phyloP scores from a whole-genome alignment of 805 yeast genomes.

The Candida ulmi region DNA sequence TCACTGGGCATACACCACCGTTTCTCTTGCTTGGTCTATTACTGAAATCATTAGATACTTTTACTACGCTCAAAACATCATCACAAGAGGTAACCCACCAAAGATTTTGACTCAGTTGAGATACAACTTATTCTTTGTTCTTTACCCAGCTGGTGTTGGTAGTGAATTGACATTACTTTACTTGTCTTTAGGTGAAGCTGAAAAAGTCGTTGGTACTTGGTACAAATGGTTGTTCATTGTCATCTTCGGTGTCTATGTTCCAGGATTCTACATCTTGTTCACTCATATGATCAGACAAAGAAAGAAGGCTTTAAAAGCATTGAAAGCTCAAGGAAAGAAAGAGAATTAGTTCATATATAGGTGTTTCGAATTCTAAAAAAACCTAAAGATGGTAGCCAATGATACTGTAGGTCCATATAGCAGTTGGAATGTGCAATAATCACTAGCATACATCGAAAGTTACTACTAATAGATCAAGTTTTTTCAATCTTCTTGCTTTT shows the following conservation, averaged over 20 bases:
- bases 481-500: no score
- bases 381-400: no score
- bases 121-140: slow-evolving; percentile 73
- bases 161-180: slow-evolving; percentile 71
- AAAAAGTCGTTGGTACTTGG: slow-evolving; percentile 38
- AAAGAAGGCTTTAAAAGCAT: slow-evolving; percentile 57
- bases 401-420: no score
- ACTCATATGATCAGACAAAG: slow-evolving; percentile 89
- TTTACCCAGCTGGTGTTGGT: slow-evolving; percentile 91
- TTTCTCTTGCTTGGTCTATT: slow-evolving; percentile 82
- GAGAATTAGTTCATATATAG: slow-evolving; percentile 2
- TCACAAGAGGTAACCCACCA: slow-evolving; percentile 48
- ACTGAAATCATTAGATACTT: slow-evolving; percentile 91
- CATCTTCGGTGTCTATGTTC: slow-evolving; percentile 64
- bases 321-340: slow-evolving; percentile 14
- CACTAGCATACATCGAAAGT: no score
- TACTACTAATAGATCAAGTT: no score
- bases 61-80: slow-evolving; percentile 70
- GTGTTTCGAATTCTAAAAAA: no score
- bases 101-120: slow-evolving; percentile 60
- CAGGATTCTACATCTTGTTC: slow-evolving; percentile 82
- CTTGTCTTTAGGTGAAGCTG: slow-evolving; percentile 69
- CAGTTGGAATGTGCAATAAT: no score
- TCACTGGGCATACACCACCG: slow-evolving; percentile 57
- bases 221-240: slow-evolving; percentile 52